A percentile compares a stretch with the other conserved stretches of the same genome.
Conservation (phyloP, 768 basidiomycete species). For the Amanita brunnescens region DNA sequence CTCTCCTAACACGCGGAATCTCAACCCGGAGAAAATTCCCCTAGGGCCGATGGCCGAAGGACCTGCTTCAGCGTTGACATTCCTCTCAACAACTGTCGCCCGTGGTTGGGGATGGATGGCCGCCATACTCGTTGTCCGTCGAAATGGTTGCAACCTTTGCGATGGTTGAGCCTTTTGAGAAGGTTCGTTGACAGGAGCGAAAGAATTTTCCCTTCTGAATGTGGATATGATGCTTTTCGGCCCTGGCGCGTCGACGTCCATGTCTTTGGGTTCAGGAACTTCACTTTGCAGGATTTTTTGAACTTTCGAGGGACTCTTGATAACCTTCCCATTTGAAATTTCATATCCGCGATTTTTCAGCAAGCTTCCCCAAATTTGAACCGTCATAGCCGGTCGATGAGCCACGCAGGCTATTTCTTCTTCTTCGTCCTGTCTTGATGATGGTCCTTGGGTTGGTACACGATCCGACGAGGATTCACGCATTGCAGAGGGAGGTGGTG, state of each 20-base stretch:
- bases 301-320: conserved; percentile 51
- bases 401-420: conserved; percentile 43
- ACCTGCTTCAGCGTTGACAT: conserved; percentile 1
- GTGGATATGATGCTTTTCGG: conserved; percentile 44
- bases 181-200: conserved; percentile 32
- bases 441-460: conserved; percentile 9
- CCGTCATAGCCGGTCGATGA: conserved; percentile 52
- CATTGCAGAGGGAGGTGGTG: conserved; percentile 15
- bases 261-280: conserved; percentile 9
- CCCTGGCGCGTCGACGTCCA: conserved; percentile 7
- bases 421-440: conserved; percentile 36
- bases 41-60: conserved; percentile 9
- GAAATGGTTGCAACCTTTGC: conserved; percentile 34
- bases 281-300: conserved; percentile 14
- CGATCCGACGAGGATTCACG: conserved; percentile 14
- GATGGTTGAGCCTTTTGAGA: conserved; percentile 12
- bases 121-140: conserved; percentile 28
- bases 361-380: conserved; percentile 65
- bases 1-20: conserved; percentile 58
- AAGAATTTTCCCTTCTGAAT: conserved; percentile 59
- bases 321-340: conserved; percentile 45
- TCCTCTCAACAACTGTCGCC: not conserved
- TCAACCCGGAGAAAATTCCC: conserved; percentile 45
- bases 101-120: conserved; percentile 9
- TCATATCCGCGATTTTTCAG: conserved; percentile 62